Evolutionary conservation across 2,329 filamentous ascomycete genomes (phyloP), one percentile per base, ranked within the genome.

Genomic region (Escovopsis weberi): DNA sequence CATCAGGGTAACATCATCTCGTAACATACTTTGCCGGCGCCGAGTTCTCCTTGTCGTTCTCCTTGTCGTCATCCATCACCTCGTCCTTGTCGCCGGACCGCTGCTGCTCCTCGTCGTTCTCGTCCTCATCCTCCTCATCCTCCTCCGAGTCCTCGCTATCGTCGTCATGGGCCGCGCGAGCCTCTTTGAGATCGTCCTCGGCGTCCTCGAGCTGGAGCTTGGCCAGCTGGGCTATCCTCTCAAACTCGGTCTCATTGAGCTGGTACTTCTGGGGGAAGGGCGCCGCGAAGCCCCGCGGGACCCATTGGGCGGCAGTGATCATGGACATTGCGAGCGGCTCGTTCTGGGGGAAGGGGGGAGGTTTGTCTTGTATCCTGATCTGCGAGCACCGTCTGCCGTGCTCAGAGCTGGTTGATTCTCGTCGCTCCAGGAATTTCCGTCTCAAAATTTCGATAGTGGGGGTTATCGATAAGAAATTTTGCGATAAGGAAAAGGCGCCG

Each of bases 151-250:
- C 51, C 38, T 54, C 54, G 15, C 51, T 49, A 11, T 45, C 39
- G 4, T 51, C 50, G 18, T 54, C 58, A 26, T 61, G 59, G 40
- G 57, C 51, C 28, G 60, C 72, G 55, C 78, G 69, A 10, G 86
- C 86, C 52, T 83, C 79, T 50, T 82, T 76, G 47, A 94, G 65
- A 56, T 91, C 88, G 26, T 88, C 84, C 56, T 89, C 82, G 26
- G 91, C 91, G 63, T 96, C 91, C 56, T 95, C 85, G 30, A 95
- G 74, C 64, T 94, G 82, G 47, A 85, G 67, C 60, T 82, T 79
- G 28, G 82, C 82, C 49, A 87, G 69, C 56, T 74, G 72, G 12
- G 81, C 80, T 65, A 87, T 87, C 54, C 83, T 75, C 55, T 78
- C 73, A 54, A 83, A 84, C 60, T 87, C 82, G 48, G 73, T 70